Evolutionary conservation across 768 basidiomycete genomes (phyloP).

Genomic region (Trichaptum fuscoviolaceum): DNA sequence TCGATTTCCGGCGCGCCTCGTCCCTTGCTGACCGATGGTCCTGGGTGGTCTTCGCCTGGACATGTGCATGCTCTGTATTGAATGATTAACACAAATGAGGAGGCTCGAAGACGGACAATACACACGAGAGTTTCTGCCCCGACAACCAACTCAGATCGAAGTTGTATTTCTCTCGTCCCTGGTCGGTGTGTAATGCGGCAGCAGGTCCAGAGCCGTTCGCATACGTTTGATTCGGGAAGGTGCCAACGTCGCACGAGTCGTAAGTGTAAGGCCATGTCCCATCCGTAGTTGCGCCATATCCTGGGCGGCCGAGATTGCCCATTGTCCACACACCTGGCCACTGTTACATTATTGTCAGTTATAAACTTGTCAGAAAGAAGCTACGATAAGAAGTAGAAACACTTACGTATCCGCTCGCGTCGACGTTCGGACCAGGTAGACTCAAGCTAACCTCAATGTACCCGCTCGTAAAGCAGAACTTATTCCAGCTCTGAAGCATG

Average conservation of each 20-base stretch:
- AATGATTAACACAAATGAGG: not conserved
- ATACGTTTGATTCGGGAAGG: constrained; percentile 46
- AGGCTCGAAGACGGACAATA: constrained; percentile 6
- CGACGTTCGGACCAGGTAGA: constrained; percentile 54
- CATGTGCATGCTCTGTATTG: constrained; percentile 68
- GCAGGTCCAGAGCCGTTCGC: constrained; percentile 48
- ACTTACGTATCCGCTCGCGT: constrained; percentile 41
- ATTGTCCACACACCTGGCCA: constrained; percentile 89
- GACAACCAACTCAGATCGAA: constrained; percentile 64
- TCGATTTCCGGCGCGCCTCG: constrained; percentile 83
- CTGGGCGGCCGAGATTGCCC: constrained; percentile 82
- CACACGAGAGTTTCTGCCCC: constrained; percentile 73
- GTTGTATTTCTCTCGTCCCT: constrained; percentile 47
- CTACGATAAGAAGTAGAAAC: constrained; percentile 5
- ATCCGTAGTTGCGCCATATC: constrained; percentile 74
- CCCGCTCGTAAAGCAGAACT: constrained; percentile 53
- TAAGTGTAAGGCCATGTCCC: constrained; percentile 82
- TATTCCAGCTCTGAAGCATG: constrained; percentile 89
- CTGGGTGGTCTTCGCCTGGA: constrained; percentile 70
- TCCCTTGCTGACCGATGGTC: constrained; percentile 47
- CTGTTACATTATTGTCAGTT: constrained; percentile 27
- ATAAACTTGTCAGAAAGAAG: too few relatives aligned
- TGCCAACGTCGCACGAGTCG: constrained; percentile 54
- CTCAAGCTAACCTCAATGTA: constrained; percentile 66
- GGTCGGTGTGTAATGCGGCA: constrained; percentile 51